These are phyloP conservation scores for Sphagnum contortum DNA, from an alignment of 225 moss, liverwort and hornwort species.

Conservation along the genomic window DNA sequence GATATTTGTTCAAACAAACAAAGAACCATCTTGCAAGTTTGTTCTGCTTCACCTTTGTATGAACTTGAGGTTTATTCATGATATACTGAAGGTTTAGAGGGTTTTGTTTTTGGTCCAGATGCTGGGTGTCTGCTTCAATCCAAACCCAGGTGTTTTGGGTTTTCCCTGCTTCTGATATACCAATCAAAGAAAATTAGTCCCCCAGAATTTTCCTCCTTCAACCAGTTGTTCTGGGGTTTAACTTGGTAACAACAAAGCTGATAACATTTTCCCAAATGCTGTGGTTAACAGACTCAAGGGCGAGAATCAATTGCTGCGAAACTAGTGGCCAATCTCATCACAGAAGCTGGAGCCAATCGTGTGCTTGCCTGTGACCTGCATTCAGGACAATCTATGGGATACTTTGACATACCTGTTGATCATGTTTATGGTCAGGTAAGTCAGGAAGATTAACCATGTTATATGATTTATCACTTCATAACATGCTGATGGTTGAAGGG, in stretches of 20 bases:
- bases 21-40: no score
- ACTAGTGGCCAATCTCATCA: constrained; percentile 55
- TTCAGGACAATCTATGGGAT: constrained; percentile 54
- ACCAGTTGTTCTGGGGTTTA: no score
- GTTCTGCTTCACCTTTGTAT: no score
- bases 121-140: background rate
- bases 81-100: no score
- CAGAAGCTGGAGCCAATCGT: constrained; percentile 60
- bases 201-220: no score
- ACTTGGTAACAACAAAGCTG: background rate
- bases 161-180: background rate
- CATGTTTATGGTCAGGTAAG: constrained; percentile 52
- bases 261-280: background rate
- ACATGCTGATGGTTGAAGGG: no score
- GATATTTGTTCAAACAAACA: no score
- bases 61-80: no score
- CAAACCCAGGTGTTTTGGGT: background rate
- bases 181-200: background rate
- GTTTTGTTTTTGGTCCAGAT: background rate
- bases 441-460: no score
- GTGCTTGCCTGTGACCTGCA: constrained; percentile 62
- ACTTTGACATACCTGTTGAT: constrained; percentile 58
- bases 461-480: no score
- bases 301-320: constrained; percentile 60
- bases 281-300: constrained; percentile 33